These are phyloP conservation scores for Dianthus caryophyllus DNA, from an alignment of 148 eudicot genomes.

Conservation along the genomic window DNA sequence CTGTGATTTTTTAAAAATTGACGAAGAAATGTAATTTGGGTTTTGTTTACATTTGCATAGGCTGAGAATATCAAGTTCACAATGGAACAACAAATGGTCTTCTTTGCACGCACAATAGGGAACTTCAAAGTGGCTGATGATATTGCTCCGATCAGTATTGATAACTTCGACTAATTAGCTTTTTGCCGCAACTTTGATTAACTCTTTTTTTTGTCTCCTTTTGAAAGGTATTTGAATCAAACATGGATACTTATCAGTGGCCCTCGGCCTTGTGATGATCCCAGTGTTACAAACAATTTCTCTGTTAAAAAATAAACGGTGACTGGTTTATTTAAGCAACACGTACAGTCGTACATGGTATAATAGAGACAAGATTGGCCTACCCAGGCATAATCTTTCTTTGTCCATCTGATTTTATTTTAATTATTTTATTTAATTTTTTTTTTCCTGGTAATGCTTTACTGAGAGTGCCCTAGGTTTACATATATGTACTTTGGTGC, in stretches of 20 bases:
- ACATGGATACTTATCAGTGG: neutral
- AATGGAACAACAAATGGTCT: conserved; percentile 88
- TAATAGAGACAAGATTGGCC: neutral
- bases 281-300: neutral
- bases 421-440: too few species aligned
- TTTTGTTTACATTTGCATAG: conserved; percentile 34
- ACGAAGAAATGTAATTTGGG: conserved; percentile 3
- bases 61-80: conserved; percentile 95
- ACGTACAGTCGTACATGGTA: too few species aligned
- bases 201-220: neutral
- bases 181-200: neutral
- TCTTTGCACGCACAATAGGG: conserved; percentile 84
- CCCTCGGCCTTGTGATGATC: neutral
- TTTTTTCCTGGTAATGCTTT: conserved; percentile 9
- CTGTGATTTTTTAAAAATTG: neutral
- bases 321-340: neutral
- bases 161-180: conserved; percentile 59
- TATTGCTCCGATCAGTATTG: conserved; percentile 70
- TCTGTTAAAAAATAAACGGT: neutral
- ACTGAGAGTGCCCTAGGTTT: too few species aligned
- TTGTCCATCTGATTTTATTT: neutral
- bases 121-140: conserved; percentile 73
- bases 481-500: neutral
- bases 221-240: neutral
- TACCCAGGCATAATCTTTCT: neutral